Base-by-base conservation (phyloP, 495 filamentous ascomycete genomes). In the Podospora tetraspora region DNA sequence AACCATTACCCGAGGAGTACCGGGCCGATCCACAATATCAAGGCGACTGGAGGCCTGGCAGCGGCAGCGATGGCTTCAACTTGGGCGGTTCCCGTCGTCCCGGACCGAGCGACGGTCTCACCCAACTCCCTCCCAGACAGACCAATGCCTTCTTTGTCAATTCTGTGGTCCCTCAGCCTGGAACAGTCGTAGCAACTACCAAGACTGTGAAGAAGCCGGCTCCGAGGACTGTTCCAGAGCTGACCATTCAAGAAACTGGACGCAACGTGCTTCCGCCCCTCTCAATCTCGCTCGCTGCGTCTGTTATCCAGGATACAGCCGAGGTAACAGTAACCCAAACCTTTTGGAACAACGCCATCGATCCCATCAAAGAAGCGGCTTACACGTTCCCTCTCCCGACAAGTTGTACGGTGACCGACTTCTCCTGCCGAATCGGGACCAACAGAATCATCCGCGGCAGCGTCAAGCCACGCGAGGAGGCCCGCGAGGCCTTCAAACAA, bases 331-430 rank as follows among this genome's bases (percentile, higher is more conserved):
- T 69, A 8, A 64, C 61, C 10, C 70, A 72, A 22, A 43, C 32
- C 16, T 72, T 72, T 25, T 67, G 61, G 64, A 72, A 72, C 64
- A 64, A 72, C 61, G 67, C 70, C 21, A 19, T 7, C 37, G 8
- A 24, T 25, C 24, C 64, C 27, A 69, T 72, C 67, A 67, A 69
- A 61, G 52, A 67, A 24, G 70, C 70, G 8, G 52, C 67, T 8
- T 72, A 69, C 27, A 72, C 67, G 10, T 72, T 72, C 52, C 70
- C 70, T 2, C 64, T 72, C 9, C 64, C 70, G 1, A 13, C 67
- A 7, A 67, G 70, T 21, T 69, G 70, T 34, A 72, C 64, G 11
- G 64, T 72, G 16, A 69, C 67, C 34, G 70, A 65, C 34, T 69
- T 72, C 34, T 25, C 6, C 21, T 72, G 64, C 27, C 43, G 64